Evolutionary conservation across 2,329 filamentous ascomycete genomes (phyloP).

Genomic region (Emergomyces africanus): DNA sequence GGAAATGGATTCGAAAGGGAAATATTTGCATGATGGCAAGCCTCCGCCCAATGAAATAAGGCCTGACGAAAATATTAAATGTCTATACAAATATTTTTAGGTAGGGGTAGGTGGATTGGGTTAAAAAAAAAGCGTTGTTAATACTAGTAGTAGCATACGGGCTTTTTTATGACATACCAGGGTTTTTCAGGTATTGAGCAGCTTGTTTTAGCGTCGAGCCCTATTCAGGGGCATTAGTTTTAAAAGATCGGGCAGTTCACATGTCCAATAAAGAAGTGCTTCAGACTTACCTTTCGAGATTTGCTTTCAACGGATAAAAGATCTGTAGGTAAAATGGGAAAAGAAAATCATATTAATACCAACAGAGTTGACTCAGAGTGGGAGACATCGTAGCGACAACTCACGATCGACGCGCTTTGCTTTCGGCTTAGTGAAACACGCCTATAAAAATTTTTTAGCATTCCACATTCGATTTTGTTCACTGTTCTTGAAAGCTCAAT

Average conservation of each 20-base stretch:
- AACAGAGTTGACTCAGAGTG: not conserved
- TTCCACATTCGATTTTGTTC: not conserved
- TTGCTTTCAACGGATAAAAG: constrained; percentile 52
- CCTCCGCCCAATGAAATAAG: constrained; percentile 89
- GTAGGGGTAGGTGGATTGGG: not conserved
- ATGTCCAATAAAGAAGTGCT: constrained; percentile 16
- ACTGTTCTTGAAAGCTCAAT: not conserved
- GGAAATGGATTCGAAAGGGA: constrained; percentile 71
- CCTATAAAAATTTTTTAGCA: constrained; percentile 15
- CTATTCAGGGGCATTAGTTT: constrained; percentile 19
- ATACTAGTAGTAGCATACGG: not conserved
- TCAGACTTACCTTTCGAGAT: constrained; percentile 28
- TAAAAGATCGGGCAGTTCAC: not conserved
- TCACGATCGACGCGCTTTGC: constrained; percentile 76
- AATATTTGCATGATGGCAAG: constrained; percentile 77
- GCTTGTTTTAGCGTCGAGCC: constrained; percentile 71
- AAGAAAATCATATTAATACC: constrained; percentile 2
- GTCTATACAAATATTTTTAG: constrained; percentile 2
- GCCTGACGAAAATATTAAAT: constrained; percentile 24
- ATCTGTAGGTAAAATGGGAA: constrained; percentile 19
- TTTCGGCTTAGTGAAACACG: constrained; percentile 50
- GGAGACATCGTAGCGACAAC: constrained; percentile 24
- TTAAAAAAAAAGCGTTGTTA: not conserved
- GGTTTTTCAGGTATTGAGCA: constrained; percentile 63
- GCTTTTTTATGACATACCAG: constrained; percentile 33